A percentile compares a stretch with the other conserved stretches of the same genome.
Conservation (phyloP, 805 yeast genomes). For the Lipomyces starkeyi region DNA sequence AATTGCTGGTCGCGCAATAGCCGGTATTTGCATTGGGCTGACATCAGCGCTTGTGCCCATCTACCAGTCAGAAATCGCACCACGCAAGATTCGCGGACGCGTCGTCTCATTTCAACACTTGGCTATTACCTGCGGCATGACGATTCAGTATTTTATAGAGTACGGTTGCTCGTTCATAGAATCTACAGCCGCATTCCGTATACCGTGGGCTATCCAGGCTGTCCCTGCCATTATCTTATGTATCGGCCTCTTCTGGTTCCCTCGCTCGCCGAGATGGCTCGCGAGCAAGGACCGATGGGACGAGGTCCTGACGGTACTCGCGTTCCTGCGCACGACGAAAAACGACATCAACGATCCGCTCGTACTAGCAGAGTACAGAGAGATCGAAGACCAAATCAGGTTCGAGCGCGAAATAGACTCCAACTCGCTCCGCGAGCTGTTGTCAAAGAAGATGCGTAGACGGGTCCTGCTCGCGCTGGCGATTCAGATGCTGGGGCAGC, state of each 20-base stretch:
- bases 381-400: conserved; percentile 62
- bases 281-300: conserved; percentile 57
- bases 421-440: conserved; percentile 57
- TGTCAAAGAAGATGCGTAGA: conserved; percentile 55
- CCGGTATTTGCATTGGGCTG: conserved; percentile 70
- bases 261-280: conserved; percentile 52
- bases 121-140: too few relatives aligned
- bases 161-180: conserved; percentile 53
- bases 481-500: conserved; percentile 62
- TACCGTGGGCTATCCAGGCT: conserved; percentile 66
- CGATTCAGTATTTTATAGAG: too few relatives aligned
- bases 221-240: conserved; percentile 57
- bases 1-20: conserved; percentile 61
- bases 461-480: conserved; percentile 59
- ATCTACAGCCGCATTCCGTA: conserved; percentile 52
- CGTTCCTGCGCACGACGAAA: conserved; percentile 49
- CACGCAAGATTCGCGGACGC: too few relatives aligned
- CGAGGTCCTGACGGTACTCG: conserved; percentile 58
- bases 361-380: conserved; percentile 61
- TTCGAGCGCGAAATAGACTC: conserved; percentile 57
- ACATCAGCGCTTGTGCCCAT: conserved; percentile 72
- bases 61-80: too few relatives aligned
- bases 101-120: too few relatives aligned
- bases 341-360: conserved; percentile 44
- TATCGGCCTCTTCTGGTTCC: conserved; percentile 50